Base-by-base conservation (phyloP, 73 alveolate species). In the Durusdinium trenchii region DNA sequence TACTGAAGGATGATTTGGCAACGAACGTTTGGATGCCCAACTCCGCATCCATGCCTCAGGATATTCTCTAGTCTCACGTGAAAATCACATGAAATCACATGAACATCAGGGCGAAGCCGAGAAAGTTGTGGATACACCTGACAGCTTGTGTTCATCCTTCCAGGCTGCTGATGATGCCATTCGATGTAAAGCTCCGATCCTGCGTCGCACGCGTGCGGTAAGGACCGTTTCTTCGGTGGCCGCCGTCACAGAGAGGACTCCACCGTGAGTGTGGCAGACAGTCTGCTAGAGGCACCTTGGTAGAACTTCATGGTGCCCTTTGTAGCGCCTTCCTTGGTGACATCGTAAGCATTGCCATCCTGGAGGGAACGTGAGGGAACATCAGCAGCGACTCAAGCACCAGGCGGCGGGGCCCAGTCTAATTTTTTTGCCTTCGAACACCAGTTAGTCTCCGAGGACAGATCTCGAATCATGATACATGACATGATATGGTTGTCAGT, bases 271-370 rank as follows among this genome's bases (percentile, higher is more conserved):
- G 28, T 20, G 64, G 64, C 28, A 20, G 28, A 54, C 64, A 54
- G 64, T 54, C 64, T 54, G 28, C 30, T 23, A 12, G 79, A 7
- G 14, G 14, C 18, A 87, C 97, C 98, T 91, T 91, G 98, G 76
- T 91, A 91, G 89, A 91, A 91, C 82, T 91, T 91, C 98, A 91
- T 91, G 50, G 98, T 91, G 60, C 98, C 98, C 38, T 91, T 91
- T 1, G 98, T 91, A 18, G 98, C 98, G 36, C 98, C 98, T 54
- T 91, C 98, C 50, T 69, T 71, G 6, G 98, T 91, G 54, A 91
- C 98, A 28, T 91, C 98, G 57, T 91, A 91, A 89, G 67, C 71
- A 57, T 91, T 91, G 52, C 78, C 98, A 36, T 91, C 89, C 98
- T 91, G 52, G 1, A 48, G 38, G n/a, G n/a, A n/a, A n/a, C n/a